These are phyloP conservation scores for Ophiostoma tasmaniense DNA, from an alignment of 2,329 filamentous ascomycete species.

Conservation along the genomic window DNA sequence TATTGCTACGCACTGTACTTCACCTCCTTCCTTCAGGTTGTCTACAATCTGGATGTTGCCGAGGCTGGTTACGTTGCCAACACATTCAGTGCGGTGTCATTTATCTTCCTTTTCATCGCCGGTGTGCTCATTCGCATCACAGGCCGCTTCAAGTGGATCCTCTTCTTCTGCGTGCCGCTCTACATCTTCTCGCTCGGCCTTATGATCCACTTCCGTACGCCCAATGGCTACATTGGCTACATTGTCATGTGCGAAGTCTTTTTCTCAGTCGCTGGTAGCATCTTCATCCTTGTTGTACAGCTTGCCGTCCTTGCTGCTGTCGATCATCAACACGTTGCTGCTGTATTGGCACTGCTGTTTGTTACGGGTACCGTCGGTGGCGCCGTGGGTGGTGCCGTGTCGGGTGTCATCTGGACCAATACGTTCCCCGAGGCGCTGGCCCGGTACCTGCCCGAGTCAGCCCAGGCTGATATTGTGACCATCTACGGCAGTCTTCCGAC, in stretches of 20 bases:
- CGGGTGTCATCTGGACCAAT: conserved; percentile 53
- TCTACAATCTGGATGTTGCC: conserved; percentile 29
- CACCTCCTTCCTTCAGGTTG: conserved; percentile 43
- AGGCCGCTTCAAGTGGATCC: conserved; percentile 39
- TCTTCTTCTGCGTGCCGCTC: conserved; percentile 43
- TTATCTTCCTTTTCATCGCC: conserved; percentile 38
- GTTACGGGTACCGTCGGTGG: conserved; percentile 44
- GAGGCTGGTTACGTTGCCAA: conserved; percentile 45
- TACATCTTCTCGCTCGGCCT: conserved; percentile 46
- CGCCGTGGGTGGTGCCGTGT: conserved; percentile 49
- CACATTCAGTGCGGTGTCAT: conserved; percentile 22
- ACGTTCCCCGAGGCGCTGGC: conserved; percentile 43
- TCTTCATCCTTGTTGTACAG: conserved; percentile 1
- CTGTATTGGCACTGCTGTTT: conserved; percentile 31
- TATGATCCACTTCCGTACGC: conserved; percentile 48
- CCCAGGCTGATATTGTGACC: not conserved
- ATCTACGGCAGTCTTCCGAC: not conserved
- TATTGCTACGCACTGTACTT: not conserved
- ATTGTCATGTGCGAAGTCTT: conserved; percentile 51
- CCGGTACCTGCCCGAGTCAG: conserved; percentile 37
- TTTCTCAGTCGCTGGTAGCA: conserved; percentile 11
- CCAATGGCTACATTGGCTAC: conserved; percentile 40
- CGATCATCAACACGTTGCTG: conserved; percentile 13
- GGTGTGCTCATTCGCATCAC: conserved; percentile 30
- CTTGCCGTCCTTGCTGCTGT: conserved; percentile 11